Base-by-base conservation (phyloP, 768 basidiomycete species). In the Imleria badia region DNA sequence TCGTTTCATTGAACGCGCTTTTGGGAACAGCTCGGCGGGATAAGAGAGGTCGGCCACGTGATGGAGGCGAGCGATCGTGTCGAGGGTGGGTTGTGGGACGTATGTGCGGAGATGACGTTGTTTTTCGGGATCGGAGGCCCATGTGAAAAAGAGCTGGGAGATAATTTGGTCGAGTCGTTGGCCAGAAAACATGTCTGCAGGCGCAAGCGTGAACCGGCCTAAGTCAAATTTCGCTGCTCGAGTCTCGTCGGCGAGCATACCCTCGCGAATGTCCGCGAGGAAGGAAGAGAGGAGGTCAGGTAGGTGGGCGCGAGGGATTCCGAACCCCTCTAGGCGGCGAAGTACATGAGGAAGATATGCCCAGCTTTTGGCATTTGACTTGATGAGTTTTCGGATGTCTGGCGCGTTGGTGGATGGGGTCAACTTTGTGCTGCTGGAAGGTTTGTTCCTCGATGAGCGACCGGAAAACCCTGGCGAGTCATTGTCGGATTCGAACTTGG, bases 1-100 rank as follows among this genome's bases (percentile, higher is more conserved):
- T 19, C 95, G 81, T 17, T 77, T 79, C 58, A 85, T 73, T 12
- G 69, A 63, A 11, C 96, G 84, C 0, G 93, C 84, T 10, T 48
- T 17, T 0, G 73, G 64, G 61, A 67, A 85, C 12, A 72, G 65
- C 54, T 85, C 84, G 0, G 78, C 78, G 1, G 81, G 80, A 52
- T 73, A 76, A n/a, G 71, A 62, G 14, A 74, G 61, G 61, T 81
- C 74, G 0, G 78, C 75, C 3, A 76, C 71, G 6, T 62, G 60
- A 23, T 73, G 67, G 17, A 78, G 66, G 3, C 70, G 63, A 22
- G 63, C 57, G n/a, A 86, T 76, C 17, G 56, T 64, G 10, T 69
- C 58, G 10, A 82, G 55, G 12, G 77, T 75, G 13, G 63, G 54
- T 22, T 60, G 45, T 7, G 73, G 56, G 34, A 80, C 62, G 19